Percentiles rank a stretch among this genome's conserved stretches.
These are phyloP conservation scores for Anethum foeniculum DNA, from an alignment of 140 eudicot species.

Conservation along the genomic window DNA sequence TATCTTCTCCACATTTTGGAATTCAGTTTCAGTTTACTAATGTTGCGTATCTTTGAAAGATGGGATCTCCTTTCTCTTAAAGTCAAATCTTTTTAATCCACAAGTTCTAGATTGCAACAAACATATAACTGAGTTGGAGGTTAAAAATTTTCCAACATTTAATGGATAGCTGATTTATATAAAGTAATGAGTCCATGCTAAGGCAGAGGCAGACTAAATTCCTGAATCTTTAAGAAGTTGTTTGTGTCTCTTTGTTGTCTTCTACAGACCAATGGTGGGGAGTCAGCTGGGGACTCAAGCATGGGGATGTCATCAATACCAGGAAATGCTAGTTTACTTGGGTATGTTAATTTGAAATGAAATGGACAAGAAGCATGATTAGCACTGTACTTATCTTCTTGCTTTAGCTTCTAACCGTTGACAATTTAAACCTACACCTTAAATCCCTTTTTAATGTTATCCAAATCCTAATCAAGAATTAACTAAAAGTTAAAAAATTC, in stretches of 20 bases:
- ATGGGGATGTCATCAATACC: slow-evolving; percentile 52
- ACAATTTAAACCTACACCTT: neutral
- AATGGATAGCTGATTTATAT: neutral
- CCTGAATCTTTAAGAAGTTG: neutral
- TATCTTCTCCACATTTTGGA: neutral
- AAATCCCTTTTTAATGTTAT: neutral
- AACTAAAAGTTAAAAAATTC: neutral
- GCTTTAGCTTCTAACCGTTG: neutral
- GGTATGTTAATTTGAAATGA: slow-evolving; percentile 40
- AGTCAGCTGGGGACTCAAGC: slow-evolving; percentile 41
- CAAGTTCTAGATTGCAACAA: neutral
- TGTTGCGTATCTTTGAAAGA: neutral
- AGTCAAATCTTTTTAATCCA: neutral
- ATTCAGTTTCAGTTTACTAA: neutral
- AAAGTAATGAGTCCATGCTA: neutral
- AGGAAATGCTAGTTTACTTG: slow-evolving; percentile 91
- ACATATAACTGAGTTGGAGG: neutral
- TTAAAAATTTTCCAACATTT: neutral
- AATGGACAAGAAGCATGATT: neutral
- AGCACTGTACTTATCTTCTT: neutral
- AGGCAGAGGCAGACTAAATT: neutral
- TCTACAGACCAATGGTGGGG: slow-evolving; percentile 46
- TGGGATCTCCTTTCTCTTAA: neutral
- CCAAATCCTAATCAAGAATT: neutral
- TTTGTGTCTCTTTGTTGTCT: slow-evolving; percentile 11